Evolutionary conservation across 805 yeast species (phyloP), one percentile per base, ranked within the genome.

Genomic region (Candida piceae): DNA sequence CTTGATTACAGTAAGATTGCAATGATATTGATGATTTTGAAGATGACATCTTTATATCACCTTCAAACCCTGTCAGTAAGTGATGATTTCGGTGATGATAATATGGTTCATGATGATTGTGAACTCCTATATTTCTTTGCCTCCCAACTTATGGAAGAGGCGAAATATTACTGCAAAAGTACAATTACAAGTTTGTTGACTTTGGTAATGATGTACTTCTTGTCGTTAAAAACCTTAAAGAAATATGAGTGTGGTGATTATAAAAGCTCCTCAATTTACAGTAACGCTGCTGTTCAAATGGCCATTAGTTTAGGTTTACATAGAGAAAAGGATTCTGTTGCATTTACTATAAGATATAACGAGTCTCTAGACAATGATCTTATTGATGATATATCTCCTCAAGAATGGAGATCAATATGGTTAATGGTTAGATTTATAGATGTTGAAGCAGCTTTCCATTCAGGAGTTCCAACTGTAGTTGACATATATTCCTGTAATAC

Each of bases 1-100:
- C 27, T 41, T 21, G 59, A 54, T 25, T 45, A 40, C 22, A 39
- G 45, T 16, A 49, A 47, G 19, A 48, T 55, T 13, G 46, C 57
- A 4, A 30, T 50, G 15, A 35, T 54, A 11, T 30, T 57, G 23
- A 17, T 42, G 20, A 34, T 48, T 4, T 13, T 50, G 25, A 45
- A 44, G 27, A 5, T 36, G 8, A 19, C 34, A 7, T 19, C 30
- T 9, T 37, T 31, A 25, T 38, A 32, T 24, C n/a, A 30, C 8
- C 16, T 25, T n/a, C 32, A 32, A 21, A 11, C 16, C 5, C 15
- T 13, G 8, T 10, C 4, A n/a, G n/a, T n/a, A n/a, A n/a, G n/a
- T n/a, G n/a, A n/a, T n/a, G n/a, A n/a, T n/a, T n/a, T n/a, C n/a
- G 18, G 10, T 22, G 11, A 3, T 5, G 22, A 29, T 9, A 13